Percentiles rank a stretch among this genome's conserved stretches.
phyloP scores from a whole-genome alignment of 805 yeast species.

The Teunomyces barrocoloradensis region DNA sequence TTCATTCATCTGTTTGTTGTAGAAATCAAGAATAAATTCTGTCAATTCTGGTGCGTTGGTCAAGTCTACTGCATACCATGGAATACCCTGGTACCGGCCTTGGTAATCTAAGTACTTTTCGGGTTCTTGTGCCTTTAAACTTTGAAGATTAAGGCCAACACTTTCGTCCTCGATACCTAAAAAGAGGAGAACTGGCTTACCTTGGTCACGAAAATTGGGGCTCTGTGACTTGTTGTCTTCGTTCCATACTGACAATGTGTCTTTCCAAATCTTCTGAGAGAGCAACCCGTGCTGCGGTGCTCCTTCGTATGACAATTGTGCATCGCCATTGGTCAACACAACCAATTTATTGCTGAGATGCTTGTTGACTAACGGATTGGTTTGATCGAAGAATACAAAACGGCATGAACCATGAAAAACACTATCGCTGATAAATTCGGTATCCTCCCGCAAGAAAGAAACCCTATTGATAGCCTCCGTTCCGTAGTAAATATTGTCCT shows the following conservation, averaged over 20 bases:
- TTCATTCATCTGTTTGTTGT: constrained; percentile 16
- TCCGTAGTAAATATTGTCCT: constrained; percentile 36
- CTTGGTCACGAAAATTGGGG: constrained; percentile 37
- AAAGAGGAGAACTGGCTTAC: constrained; percentile 40
- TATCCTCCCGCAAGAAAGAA: constrained; percentile 58
- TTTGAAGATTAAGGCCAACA: constrained; percentile 36
- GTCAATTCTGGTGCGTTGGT: constrained; percentile 42
- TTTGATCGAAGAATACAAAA: constrained; percentile 43
- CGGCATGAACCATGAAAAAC: constrained; percentile 45
- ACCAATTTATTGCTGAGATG: constrained; percentile 29
- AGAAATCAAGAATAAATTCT: constrained; percentile 28
- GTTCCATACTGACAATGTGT: constrained; percentile 19
- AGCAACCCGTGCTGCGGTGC: constrained; percentile 20
- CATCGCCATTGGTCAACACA: constrained; percentile 33
- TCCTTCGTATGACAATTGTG: constrained; percentile 24
- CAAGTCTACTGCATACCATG: constrained; percentile 63
- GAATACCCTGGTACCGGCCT: constrained; percentile 55
- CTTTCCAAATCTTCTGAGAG: constrained; percentile 11
- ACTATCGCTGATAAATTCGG: constrained; percentile 47
- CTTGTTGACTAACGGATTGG: constrained; percentile 32
- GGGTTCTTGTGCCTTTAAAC: constrained; percentile 20
- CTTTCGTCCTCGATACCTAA: constrained; percentile 47
- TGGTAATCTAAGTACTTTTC: constrained; percentile 42
- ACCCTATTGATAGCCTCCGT: constrained; percentile 60
- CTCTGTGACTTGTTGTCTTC: constrained; percentile 33